These are phyloP conservation scores for Corchorus capsularis DNA, from an alignment of 345 rosid genomes.

Conservation along the genomic window DNA sequence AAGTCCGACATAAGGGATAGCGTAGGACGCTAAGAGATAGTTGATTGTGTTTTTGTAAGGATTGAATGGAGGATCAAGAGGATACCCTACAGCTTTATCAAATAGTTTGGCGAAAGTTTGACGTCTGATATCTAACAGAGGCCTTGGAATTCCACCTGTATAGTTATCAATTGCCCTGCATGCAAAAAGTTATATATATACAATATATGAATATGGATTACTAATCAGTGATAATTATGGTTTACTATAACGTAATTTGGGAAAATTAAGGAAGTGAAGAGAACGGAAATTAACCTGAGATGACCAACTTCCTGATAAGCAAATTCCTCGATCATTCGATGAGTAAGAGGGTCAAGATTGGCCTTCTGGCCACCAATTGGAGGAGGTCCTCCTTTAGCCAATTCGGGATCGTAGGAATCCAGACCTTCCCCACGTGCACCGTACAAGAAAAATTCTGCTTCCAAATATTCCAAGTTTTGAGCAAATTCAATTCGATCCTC, in stretches of 20 bases:
- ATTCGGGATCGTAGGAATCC: constrained; percentile 37
- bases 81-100: constrained; percentile 51
- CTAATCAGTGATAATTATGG: no score
- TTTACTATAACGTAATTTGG: no score
- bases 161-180: constrained; percentile 51
- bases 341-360: constrained; percentile 47
- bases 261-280: neutral
- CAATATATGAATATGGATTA: neutral
- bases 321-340: constrained; percentile 55
- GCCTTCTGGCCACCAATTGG: constrained; percentile 56
- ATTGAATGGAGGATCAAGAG: constrained; percentile 57
- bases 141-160: constrained; percentile 63
- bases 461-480: constrained; percentile 61
- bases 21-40: constrained; percentile 58
- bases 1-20: constrained; percentile 72
- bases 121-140: constrained; percentile 49
- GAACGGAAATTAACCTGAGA: constrained; percentile 40
- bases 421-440: constrained; percentile 60
- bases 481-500: constrained; percentile 49
- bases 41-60: constrained; percentile 55
- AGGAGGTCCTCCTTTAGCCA: constrained; percentile 61
- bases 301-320: constrained; percentile 76
- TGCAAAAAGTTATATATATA: neutral
- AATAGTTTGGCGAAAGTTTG: constrained; percentile 45
- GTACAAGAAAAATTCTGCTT: constrained; percentile 61